Conservation (phyloP, 176 grass and related monocot genomes). For the Dendrocalamus sinicus region DNA sequence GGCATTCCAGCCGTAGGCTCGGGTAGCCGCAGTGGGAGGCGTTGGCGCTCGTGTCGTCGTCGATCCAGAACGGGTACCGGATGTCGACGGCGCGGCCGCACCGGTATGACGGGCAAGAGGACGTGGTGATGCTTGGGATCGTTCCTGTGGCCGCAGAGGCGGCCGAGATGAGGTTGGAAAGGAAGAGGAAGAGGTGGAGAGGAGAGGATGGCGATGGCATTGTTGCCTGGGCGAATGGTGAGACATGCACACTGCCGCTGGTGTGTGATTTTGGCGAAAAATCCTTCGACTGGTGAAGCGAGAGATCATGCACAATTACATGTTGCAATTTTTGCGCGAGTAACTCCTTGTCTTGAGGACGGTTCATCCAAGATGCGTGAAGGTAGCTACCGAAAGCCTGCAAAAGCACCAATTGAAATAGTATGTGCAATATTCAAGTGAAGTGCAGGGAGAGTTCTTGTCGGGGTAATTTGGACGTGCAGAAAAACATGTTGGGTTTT, state of each 20-base stretch:
- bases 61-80: conserved; percentile 63
- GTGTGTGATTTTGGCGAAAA: not conserved
- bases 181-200: not conserved
- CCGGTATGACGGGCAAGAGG: conserved; percentile 45
- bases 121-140: conserved; percentile 15
- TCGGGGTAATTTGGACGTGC: not conserved
- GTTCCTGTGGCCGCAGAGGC: not conserved
- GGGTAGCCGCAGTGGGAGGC: conserved; percentile 51
- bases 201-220: conserved; percentile 15
- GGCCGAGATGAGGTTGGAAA: not conserved
- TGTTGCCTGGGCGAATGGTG: not conserved
- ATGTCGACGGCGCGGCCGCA: conserved; percentile 60
- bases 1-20: conserved; percentile 45
- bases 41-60: conserved; percentile 2
- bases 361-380: conserved; percentile 54
- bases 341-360: not conserved
- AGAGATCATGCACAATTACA: not conserved
- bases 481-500: not conserved
- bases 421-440: too few relatives aligned
- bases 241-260: not conserved
- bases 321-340: not conserved
- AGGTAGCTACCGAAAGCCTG: not conserved
- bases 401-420: not conserved
- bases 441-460: too few relatives aligned
- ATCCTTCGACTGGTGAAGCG: conserved; percentile 1